Base-by-base conservation (phyloP, 1,284 basidiomycete species). In the Trichosporon asahii region DNA sequence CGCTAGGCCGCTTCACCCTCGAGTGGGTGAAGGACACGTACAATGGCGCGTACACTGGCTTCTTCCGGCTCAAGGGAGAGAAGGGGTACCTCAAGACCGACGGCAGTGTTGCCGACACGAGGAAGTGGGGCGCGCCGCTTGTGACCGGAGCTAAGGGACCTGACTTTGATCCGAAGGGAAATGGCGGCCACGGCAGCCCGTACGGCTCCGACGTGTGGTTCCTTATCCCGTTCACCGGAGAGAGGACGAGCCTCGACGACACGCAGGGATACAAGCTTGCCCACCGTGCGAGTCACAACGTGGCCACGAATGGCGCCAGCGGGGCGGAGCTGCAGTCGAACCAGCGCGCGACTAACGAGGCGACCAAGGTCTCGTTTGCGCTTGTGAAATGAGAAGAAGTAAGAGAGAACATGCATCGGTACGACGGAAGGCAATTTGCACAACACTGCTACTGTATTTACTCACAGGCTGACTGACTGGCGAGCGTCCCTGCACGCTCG, bases 31-130 rank as follows among this genome's bases (percentile, higher is more conserved):
- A n/a, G 37, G 66, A 63, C 57, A 23, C 15, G 27, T 61, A 61
- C 66, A 60, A 40, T 4, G 31, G 33, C 53, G 23, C 12, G 11
- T 8, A 40, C 57, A 61, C 35, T 9, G 66, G 66, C 2, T 63
- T 67, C 37, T 67, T 63, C 66, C 66, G 66, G n/a, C 35, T 67
- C 66, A 67, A 67, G 55, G 61, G 33, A 21, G 35, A 11, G 8
- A 29, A 9, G 8, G 66, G 66, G 2, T 67, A 67, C 29, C 66
- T 67, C 15, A 29, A 29, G 15, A 57, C 55, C 12, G 14, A 12
- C 9, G 55, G 55, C 5, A 29, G 25, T 7, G 57, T 63, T 3
- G 25, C 37, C n/a, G 57, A 40, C 2, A 23, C 63, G 66, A 35
- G 66, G 35, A 46, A 27, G 37, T 67, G 66, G 66, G 55, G 57